Base-by-base conservation (phyloP, 179 eudicot species). In the Camellia oleifera region DNA sequence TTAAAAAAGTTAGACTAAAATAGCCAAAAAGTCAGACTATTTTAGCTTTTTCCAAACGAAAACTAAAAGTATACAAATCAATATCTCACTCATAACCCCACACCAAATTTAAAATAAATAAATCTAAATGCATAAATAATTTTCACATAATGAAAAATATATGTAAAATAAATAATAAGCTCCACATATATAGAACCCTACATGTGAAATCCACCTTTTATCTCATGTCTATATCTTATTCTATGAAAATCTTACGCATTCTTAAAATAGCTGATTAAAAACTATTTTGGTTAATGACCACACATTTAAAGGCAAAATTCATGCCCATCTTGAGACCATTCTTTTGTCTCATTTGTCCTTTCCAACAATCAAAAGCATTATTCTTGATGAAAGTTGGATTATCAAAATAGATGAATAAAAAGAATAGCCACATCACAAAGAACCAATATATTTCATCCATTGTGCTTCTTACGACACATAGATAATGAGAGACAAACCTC, bases 311-410 rank as follows among this genome's bases (percentile, higher is more conserved):
- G 44, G 66, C 80, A 42, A 68, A 32, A 56, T 17, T 3, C 80
- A 68, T 77, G 73, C 80, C 64, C 48, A 2, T 18, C 50, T 58
- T 9, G 14, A 18, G 40, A 45, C 14, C 56, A 58, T 44, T 3
- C 66, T 8, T 68, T 17, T 53, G 20, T 15, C 58, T 40, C 7
- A 14, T 45, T 69, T 6, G 32, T 13, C 66, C 46, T 69, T 44
- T 69, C 81, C 81, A 78, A 10, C 76, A 45, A 20, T 7, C 10
- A 23, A 46, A 78, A 60, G 54, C 58, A 78, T 26, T 45, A 58
- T 78, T 70, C 69, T 45, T 4, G 32, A 32, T 32, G 32, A 1
- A 32, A 60, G 13, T 46, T 18, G 7, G 40, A 20, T 58, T 57
- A 46, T 70, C 58, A 15, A 70, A 57, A 44, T 54, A 26, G 26